phyloP scores from a whole-genome alignment of 78 protist species.

The Creolimax fragrantissima region DNA sequence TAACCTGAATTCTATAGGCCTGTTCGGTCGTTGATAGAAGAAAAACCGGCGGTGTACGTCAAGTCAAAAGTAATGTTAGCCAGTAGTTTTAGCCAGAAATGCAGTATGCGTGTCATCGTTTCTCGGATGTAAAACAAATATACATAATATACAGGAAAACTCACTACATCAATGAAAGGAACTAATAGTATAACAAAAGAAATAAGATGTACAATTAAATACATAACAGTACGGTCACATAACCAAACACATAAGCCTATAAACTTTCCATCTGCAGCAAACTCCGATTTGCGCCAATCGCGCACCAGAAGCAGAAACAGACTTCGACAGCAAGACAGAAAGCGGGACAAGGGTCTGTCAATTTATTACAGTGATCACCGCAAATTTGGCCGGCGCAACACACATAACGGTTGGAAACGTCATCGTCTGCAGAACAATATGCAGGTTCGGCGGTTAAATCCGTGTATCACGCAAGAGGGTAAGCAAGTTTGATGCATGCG shows the following conservation, averaged over 20 bases:
- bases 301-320: slow-evolving; percentile 27
- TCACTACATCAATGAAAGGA: background rate
- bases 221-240: background rate
- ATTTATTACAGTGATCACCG: background rate
- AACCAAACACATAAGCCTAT: background rate
- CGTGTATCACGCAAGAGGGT: too few relatives aligned
- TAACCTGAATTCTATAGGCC: too few relatives aligned
- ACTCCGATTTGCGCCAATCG: slow-evolving; percentile 8
- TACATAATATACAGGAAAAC: background rate
- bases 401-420: slow-evolving; percentile 1
- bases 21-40: too few relatives aligned
- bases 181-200: background rate
- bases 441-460: too few relatives aligned
- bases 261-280: background rate
- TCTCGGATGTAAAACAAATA: background rate
- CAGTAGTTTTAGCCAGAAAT: too few relatives aligned
- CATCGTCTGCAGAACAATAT: background rate
- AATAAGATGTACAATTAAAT: background rate
- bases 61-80: too few relatives aligned
- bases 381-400: slow-evolving; percentile 24
- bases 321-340: slow-evolving; percentile 15
- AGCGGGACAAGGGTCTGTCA: background rate
- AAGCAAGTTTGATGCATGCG: too few relatives aligned
- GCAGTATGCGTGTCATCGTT: too few relatives aligned
- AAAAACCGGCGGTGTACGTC: too few relatives aligned